Base-by-base conservation (phyloP, 805 yeast species). In the Blastobotrys chiropterorum region DNA sequence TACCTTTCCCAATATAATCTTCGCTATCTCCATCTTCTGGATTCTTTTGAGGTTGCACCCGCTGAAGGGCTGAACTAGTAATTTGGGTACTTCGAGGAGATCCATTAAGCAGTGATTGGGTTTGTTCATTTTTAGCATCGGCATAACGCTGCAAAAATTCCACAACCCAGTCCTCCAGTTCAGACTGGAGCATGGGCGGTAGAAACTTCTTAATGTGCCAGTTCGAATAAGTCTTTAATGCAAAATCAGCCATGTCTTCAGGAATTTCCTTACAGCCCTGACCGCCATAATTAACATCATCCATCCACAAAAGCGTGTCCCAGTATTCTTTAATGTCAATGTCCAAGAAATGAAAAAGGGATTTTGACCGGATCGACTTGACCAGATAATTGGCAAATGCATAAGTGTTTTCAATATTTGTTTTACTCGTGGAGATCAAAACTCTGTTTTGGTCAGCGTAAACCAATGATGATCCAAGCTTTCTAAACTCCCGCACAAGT, bases 241-340 rank as follows among this genome's bases (percentile, higher is more conserved):
- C 19, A 14, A 40, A 41, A n/a, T 26, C 39, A 1, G 53, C 54
- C 2, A 69, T 73, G 16, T 53, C 62, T 17, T 56, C 52, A 8
- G 52, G 49, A 6, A 61, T 49, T 21, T 54, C 61, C 26, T 55
- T 56, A 45, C 62, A 57, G 8, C 59, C 76, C 47, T 78, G 66
- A 4, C 99, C 99, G 43, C 95, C 86, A 67, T 76, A 90, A 63
- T 94, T 94, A 61, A 79, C 80, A 59, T 85, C 83, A 65, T 94
- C 97, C 95, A 92, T 86, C 98, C 97, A 95, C 1, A 94, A 71
- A 56, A 94, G 71, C n/a, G 85, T 62, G 65, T 94, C 97, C 99
- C 99, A 94, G 63, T 87, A 90, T 61, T 81, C 82, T 11, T 73
- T 76, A 42, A 92, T 83, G 17, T 72, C 70, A 57, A 94, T 68